These are phyloP conservation scores for Geotrichum bryndzae DNA, from an alignment of 1,139 yeast genomes.

Conservation along the genomic window DNA sequence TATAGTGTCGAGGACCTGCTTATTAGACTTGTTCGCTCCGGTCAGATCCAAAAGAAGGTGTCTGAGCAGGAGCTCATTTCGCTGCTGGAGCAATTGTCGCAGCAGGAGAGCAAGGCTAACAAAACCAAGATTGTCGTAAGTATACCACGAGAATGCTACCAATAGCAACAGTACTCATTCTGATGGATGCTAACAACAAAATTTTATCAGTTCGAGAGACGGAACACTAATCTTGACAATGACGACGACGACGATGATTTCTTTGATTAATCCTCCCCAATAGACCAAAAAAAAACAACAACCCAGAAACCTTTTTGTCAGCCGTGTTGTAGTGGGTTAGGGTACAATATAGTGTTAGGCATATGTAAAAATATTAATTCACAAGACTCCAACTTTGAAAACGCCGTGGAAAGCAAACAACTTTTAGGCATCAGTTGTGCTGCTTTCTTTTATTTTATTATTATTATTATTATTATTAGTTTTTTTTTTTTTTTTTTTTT, in stretches of 20 bases:
- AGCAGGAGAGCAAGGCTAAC: conserved; percentile 61
- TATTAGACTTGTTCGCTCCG: conserved; percentile 66
- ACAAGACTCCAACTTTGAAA: too few species aligned
- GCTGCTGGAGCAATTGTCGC: conserved; percentile 73
- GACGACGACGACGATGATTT: conserved; percentile 18
- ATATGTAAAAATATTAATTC: too few species aligned
- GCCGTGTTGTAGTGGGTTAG: neutral
- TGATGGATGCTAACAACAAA: neutral
- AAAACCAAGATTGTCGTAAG: conserved; percentile 52
- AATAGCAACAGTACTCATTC: neutral
- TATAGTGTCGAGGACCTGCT: conserved; percentile 70
- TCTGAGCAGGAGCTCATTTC: conserved; percentile 76
- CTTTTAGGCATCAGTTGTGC: too few species aligned
- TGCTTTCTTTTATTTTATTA: too few species aligned
- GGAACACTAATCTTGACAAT: conserved; percentile 5
- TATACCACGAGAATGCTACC: neutral
- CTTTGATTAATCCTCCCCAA: conserved; percentile 9
- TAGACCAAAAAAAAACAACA: neutral
- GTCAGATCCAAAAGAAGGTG: conserved; percentile 67
- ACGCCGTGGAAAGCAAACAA: too few species aligned
- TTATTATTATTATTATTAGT: too few species aligned
- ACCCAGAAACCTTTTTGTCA: neutral
- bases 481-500: too few species aligned
- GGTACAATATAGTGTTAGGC: neutral
- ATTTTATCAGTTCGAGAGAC: conserved; percentile 14